Evolutionary conservation across 2,329 filamentous ascomycete species (phyloP).

Genomic region (Didymella arachidicola): DNA sequence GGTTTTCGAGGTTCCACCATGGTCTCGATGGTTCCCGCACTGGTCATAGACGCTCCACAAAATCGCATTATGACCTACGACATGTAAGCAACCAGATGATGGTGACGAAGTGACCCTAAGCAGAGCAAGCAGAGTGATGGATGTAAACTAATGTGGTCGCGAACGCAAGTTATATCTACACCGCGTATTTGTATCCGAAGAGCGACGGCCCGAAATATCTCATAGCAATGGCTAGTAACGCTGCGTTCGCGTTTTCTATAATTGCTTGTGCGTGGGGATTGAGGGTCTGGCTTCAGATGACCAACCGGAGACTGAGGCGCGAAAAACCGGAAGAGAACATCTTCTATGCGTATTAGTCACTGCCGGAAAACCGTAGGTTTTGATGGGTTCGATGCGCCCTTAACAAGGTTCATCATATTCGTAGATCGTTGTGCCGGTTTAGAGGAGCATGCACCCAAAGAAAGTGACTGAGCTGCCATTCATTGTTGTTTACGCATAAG

Average conservation of each 20-base stretch:
- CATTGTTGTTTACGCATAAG: too few species aligned
- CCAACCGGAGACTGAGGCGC: constrained; percentile 22
- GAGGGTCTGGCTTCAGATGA: constrained; percentile 26
- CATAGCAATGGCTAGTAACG: neutral
- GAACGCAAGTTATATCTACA: neutral
- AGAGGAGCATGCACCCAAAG: too few species aligned
- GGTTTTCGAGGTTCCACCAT: too few species aligned
- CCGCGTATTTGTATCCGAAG: neutral
- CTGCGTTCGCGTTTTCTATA: constrained; percentile 25
- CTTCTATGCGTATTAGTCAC: constrained; percentile 26
- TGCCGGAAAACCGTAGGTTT: neutral
- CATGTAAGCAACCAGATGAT: too few species aligned
- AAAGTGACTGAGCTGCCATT: too few species aligned
- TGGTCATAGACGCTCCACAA: too few species aligned
- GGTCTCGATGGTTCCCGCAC: too few species aligned
- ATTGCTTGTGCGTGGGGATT: constrained; percentile 29
- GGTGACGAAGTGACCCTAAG: too few species aligned
- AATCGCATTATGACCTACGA: too few species aligned
- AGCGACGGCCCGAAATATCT: neutral
- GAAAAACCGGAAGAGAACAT: constrained; percentile 23
- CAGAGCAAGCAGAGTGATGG: too few species aligned
- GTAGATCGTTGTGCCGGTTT: neutral
- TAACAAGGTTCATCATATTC: neutral
- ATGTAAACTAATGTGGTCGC: neutral
- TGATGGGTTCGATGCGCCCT: neutral